Percentiles rank a stretch among this genome's conserved stretches.
Evolutionary conservation across 345 rosid species (phyloP).

Genomic region (Lepidium sativum): DNA sequence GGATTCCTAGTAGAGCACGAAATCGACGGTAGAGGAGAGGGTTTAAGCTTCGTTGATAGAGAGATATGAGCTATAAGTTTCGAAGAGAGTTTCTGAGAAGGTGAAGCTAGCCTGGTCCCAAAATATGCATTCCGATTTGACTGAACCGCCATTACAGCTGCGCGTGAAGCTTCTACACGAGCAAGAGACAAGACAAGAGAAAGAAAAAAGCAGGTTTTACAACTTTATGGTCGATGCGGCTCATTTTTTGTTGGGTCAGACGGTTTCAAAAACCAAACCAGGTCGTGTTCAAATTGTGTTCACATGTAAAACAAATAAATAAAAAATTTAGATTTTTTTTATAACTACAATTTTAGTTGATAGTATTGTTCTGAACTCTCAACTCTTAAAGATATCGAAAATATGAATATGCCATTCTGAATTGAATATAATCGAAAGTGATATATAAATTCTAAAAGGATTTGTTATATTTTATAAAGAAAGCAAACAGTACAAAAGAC

Average conservation of each 20-base stretch:
- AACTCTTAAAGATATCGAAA: too few relatives aligned
- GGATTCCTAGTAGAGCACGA: conserved; percentile 10
- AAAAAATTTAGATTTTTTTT: too few relatives aligned
- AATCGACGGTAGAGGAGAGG: conserved; percentile 1
- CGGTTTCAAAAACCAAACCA: too few relatives aligned
- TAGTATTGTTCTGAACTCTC: too few relatives aligned
- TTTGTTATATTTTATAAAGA: too few relatives aligned
- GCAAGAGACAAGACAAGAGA: neutral
- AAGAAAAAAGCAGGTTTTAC: neutral
- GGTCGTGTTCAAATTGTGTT: too few relatives aligned
- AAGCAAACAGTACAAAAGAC: too few relatives aligned
- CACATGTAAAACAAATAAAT: too few relatives aligned
- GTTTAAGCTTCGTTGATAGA: conserved; percentile 6
- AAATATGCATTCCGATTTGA: conserved; percentile 17
- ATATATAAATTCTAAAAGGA: too few relatives aligned
- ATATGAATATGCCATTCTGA: too few relatives aligned
- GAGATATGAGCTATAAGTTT: conserved; percentile 25
- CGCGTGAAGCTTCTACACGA: conserved; percentile 5
- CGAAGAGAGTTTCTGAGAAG: conserved; percentile 18
- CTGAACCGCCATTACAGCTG: conserved; percentile 29
- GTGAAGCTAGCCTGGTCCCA: conserved; percentile 14
- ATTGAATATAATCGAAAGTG: too few relatives aligned
- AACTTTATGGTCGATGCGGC: neutral
- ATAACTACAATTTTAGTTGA: too few relatives aligned
- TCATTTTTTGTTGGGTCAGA: neutral